Evolutionary conservation across 768 basidiomycete species (phyloP).

Genomic region (Amanita muscaria): DNA sequence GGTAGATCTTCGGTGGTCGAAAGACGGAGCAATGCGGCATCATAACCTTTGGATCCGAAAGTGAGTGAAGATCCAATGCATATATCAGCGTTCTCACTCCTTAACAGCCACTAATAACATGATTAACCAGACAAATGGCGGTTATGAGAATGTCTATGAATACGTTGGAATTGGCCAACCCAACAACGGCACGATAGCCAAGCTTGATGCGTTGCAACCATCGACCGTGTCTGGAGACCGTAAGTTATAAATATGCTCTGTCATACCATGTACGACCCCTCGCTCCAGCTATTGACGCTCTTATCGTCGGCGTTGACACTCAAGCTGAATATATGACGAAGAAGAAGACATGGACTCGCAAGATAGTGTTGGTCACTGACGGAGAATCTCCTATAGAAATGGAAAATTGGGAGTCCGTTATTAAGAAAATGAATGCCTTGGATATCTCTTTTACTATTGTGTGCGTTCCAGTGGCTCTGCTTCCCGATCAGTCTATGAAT

Average conservation of each 20-base stretch:
- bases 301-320: conserved; percentile 81
- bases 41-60: conserved; percentile 77
- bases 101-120: conserved; percentile 55
- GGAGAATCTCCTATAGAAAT: conserved; percentile 67
- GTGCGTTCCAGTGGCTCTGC: conserved; percentile 33
- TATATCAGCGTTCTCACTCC: not conserved
- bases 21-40: conserved; percentile 96
- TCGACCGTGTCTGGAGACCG: conserved; percentile 57
- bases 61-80: conserved; percentile 25
- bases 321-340: conserved; percentile 56
- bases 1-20: conserved; percentile 79
- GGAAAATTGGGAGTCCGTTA: conserved; percentile 68
- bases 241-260: conserved; percentile 25
- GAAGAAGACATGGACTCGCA: conserved; percentile 82
- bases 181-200: conserved; percentile 54
- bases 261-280: not conserved
- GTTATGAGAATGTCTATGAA: conserved; percentile 67
- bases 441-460: conserved; percentile 59
- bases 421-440: conserved; percentile 51
- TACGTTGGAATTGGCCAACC: conserved; percentile 64
- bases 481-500: not conserved
- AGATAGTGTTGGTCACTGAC: conserved; percentile 78
- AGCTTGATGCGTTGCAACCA: conserved; percentile 50
- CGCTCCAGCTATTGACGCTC: conserved; percentile 65
- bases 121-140: conserved; percentile 49